Percentiles rank a stretch among this genome's conserved stretches.
Conservation (phyloP, 2,329 filamentous ascomycete species). For the Tolypocladium guangdongense region DNA sequence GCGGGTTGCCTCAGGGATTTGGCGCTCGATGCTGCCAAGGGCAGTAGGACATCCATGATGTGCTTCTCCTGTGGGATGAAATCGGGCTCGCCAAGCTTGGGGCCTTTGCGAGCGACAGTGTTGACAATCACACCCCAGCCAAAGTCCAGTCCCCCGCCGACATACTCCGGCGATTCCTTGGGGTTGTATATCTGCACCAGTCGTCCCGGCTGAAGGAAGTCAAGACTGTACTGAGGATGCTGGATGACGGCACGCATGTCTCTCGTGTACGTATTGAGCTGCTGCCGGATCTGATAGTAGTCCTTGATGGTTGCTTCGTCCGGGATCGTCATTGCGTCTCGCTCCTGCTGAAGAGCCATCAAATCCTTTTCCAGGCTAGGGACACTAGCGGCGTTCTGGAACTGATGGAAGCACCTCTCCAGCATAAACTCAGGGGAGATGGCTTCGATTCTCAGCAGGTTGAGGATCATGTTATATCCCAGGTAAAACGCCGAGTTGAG, state of each 20-base stretch:
- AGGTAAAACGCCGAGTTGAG: conserved; percentile 96
- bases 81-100: conserved; percentile 58
- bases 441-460: conserved; percentile 94
- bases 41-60: conserved; percentile 72
- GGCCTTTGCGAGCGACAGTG: conserved; percentile 52
- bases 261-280: conserved; percentile 70
- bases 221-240: conserved; percentile 75
- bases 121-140: conserved; percentile 89
- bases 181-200: conserved; percentile 75
- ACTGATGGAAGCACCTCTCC: conserved; percentile 96
- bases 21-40: conserved; percentile 39
- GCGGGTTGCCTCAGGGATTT: conserved; percentile 26
- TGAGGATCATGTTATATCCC: conserved; percentile 98
- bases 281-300: conserved; percentile 82
- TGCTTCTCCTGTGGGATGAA: conserved; percentile 65
- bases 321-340: conserved; percentile 62
- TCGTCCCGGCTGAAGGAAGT: conserved; percentile 80
- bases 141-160: conserved; percentile 50
- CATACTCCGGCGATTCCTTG: conserved; percentile 30
- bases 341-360: conserved; percentile 64
- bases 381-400: conserved; percentile 88
- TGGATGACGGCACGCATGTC: conserved; percentile 90
- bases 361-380: conserved; percentile 75
- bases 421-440: conserved; percentile 98
- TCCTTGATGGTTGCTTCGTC: conserved; percentile 87